These are phyloP conservation scores for Venturia nashicola DNA, from an alignment of 2,329 filamentous ascomycete species.

Conservation along the genomic window DNA sequence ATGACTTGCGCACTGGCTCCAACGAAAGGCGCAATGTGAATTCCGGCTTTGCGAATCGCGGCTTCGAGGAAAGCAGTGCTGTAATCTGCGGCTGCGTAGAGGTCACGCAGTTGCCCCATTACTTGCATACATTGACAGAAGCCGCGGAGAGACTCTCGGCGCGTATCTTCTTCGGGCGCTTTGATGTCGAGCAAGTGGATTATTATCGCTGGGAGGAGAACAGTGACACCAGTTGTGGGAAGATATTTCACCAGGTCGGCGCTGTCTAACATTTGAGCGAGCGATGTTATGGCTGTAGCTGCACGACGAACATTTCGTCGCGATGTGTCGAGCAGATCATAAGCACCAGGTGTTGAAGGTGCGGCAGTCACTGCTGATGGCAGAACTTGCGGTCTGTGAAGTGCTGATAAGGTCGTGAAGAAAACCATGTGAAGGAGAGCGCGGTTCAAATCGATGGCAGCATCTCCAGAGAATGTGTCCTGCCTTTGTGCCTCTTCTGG, in stretches of 20 bases:
- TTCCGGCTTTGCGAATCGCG: conserved; percentile 75
- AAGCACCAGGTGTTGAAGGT: conserved; percentile 40
- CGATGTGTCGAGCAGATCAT: conserved; percentile 70
- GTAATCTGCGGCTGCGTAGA: conserved; percentile 89
- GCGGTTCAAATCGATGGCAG: conserved; percentile 57
- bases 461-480: conserved; percentile 47
- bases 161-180: conserved; percentile 58
- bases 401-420: conserved; percentile 77
- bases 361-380: conserved; percentile 49
- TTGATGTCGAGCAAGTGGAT: conserved; percentile 91
- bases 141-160: conserved; percentile 61
- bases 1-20: conserved; percentile 12
- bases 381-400: conserved; percentile 84
- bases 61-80: conserved; percentile 92
- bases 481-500: conserved; percentile 59
- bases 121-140: conserved; percentile 91
- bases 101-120: conserved; percentile 74
- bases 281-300: conserved; percentile 72
- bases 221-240: conserved; percentile 81
- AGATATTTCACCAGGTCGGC: conserved; percentile 65
- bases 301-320: conserved; percentile 72
- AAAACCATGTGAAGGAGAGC: conserved; percentile 91
- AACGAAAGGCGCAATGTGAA: conserved; percentile 46
- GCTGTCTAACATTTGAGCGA: conserved; percentile 64
- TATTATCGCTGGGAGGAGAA: conserved; percentile 83